Conservation (phyloP, 2,329 filamentous ascomycete species). For the Elsinoe fawcettii region DNA sequence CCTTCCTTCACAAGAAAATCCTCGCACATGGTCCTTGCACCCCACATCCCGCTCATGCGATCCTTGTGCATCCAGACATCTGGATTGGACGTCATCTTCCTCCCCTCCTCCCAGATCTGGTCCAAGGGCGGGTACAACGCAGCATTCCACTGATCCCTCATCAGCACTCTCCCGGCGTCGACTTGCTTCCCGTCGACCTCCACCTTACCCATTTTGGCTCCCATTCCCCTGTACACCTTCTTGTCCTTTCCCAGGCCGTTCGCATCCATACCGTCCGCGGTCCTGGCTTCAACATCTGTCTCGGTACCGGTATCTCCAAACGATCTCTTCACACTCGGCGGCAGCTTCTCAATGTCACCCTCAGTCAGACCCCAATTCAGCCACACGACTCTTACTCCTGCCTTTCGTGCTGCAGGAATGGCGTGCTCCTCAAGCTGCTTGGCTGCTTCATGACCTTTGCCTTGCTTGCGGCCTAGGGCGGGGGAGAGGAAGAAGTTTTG, state of each 20-base stretch:
- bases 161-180: constrained; percentile 41
- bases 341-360: constrained; percentile 33
- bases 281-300: constrained; percentile 9
- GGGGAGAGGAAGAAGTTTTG: constrained; percentile 37
- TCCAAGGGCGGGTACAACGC: constrained; percentile 43
- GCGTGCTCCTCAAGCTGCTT: constrained; percentile 36
- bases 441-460: constrained; percentile 38
- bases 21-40: constrained; percentile 36
- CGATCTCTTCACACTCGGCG: constrained; percentile 36
- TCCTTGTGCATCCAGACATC: constrained; percentile 52
- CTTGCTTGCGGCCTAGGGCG: constrained; percentile 25
- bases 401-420: constrained; percentile 40
- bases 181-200: constrained; percentile 32
- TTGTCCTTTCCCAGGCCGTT: constrained; percentile 22
- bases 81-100: constrained; percentile 22
- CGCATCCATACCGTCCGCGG: constrained; percentile 19
- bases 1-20: constrained; percentile 35
- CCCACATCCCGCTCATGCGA: constrained; percentile 52
- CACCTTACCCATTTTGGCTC: constrained; percentile 23
- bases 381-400: constrained; percentile 36
- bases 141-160: constrained; percentile 51
- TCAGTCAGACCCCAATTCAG: constrained; percentile 37
- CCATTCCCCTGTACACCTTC: constrained; percentile 28
- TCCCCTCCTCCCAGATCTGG: constrained; percentile 29
- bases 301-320: constrained; percentile 37